These are phyloP conservation scores for Geranium brycei DNA, from an alignment of 345 rosid species.

Conservation along the genomic window DNA sequence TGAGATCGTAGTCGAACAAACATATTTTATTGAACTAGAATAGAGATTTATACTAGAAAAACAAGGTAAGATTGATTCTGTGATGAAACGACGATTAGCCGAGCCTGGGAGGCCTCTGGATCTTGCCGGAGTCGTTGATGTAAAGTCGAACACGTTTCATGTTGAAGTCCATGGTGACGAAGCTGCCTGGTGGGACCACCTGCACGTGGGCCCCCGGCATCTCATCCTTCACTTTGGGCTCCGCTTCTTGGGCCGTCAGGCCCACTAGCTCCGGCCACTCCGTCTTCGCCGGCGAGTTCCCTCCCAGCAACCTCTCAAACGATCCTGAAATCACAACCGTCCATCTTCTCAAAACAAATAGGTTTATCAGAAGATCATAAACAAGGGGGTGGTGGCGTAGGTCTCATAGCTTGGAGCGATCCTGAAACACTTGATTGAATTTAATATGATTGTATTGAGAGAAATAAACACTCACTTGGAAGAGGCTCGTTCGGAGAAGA, in stretches of 20 bases:
- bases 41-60: no score
- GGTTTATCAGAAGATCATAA: no score
- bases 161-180: constrained; percentile 29
- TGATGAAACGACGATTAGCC: constrained; percentile 14
- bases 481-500: neutral
- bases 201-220: constrained; percentile 22
- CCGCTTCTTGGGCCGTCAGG: constrained; percentile 29
- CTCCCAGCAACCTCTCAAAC: constrained; percentile 13
- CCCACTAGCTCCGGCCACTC: constrained; percentile 53
- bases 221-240: constrained; percentile 36
- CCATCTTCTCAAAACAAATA: no score
- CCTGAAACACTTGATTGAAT: neutral
- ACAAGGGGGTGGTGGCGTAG: constrained; percentile 75
- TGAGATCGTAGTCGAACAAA: no score
- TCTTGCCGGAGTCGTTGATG: constrained; percentile 25
- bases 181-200: constrained; percentile 22
- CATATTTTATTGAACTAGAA: neutral
- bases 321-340: constrained; percentile 14
- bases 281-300: constrained; percentile 12
- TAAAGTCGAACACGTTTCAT: constrained; percentile 23
- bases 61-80: neutral
- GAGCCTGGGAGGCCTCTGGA: constrained; percentile 19
- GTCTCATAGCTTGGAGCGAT: constrained; percentile 55
- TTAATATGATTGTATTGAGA: no score
- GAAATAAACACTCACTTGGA: neutral